Percentiles rank a stretch among this genome's conserved stretches.
Conservation (phyloP, 1,139 yeast genomes). For the Zygosaccharomyces pseudobailii region DNA sequence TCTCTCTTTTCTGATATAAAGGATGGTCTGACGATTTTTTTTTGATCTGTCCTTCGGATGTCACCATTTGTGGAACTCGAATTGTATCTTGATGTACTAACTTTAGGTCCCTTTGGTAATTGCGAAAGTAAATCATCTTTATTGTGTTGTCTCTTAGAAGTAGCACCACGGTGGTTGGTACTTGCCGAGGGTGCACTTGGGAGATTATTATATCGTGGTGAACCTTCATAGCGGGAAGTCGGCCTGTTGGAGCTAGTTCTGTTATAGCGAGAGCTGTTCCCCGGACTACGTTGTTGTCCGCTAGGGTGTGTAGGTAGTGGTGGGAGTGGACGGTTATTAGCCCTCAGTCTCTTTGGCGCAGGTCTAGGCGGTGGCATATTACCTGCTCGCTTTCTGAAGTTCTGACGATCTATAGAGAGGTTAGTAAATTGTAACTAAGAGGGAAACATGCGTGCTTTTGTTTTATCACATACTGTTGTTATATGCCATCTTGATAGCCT, state of each 20-base stretch:
- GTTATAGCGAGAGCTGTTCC: slow-evolving; percentile 8
- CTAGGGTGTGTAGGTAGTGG: slow-evolving; percentile 12
- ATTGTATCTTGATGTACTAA: slow-evolving; percentile 15
- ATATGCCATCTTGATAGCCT: slow-evolving; percentile 8
- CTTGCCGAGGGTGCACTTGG: not conserved
- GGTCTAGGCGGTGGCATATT: slow-evolving; percentile 15
- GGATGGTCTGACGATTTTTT: slow-evolving; percentile 11
- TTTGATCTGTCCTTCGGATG: not conserved
- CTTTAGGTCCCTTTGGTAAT: slow-evolving; percentile 22
- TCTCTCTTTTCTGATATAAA: slow-evolving; percentile 17
- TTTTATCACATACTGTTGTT: slow-evolving; percentile 11
- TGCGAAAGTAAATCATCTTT: slow-evolving; percentile 11
- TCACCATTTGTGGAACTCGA: slow-evolving; percentile 3
- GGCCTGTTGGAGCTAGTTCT: slow-evolving; percentile 5
- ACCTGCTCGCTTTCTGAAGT: slow-evolving; percentile 14
- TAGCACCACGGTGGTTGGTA: not conserved
- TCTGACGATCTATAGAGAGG: slow-evolving; percentile 11
- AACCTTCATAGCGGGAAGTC: slow-evolving; percentile 13
- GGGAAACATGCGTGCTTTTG: too few relatives aligned
- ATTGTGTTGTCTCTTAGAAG: not conserved
- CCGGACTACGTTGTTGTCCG: slow-evolving; percentile 3
- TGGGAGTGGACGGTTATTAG: slow-evolving; percentile 9
- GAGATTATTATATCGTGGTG: slow-evolving; percentile 7
- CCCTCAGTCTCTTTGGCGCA: slow-evolving; percentile 14
- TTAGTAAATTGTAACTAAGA: slow-evolving; percentile 5